phyloP scores from a whole-genome alignment of 2,329 filamentous ascomycete species.

The Epichloe hybrida region DNA sequence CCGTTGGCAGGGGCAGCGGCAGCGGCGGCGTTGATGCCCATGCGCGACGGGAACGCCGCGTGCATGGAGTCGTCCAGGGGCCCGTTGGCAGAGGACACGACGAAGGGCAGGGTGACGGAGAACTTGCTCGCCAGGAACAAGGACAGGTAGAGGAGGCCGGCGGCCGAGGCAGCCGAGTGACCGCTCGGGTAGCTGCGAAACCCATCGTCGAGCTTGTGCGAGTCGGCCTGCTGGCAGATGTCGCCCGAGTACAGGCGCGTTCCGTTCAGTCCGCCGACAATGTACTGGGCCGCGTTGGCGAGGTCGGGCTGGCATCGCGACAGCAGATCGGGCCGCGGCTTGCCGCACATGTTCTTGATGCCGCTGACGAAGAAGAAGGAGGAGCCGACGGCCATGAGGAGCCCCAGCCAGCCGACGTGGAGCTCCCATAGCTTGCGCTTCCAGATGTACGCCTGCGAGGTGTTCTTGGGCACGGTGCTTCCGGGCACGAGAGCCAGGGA shows the following conservation, averaged over 20 bases:
- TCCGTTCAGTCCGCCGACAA: constrained; percentile 49
- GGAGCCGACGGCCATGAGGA: constrained; percentile 56
- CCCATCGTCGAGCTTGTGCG: constrained; percentile 54
- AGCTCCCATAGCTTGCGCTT: constrained; percentile 82
- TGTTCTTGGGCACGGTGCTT: constrained; percentile 47
- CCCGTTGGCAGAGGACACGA: constrained; percentile 33
- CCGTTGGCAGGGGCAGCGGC: too few species aligned
- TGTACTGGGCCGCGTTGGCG: constrained; percentile 41
- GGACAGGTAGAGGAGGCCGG: constrained; percentile 71
- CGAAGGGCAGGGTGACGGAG: constrained; percentile 58
- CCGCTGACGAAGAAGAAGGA: constrained; percentile 73
- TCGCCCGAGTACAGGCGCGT: constrained; percentile 59
- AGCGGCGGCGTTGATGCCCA: constrained; percentile 15
- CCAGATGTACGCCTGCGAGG: constrained; percentile 55
- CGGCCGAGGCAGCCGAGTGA: constrained; percentile 54
- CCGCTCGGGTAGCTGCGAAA: constrained; percentile 61
- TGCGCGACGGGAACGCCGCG: constrained; percentile 65
- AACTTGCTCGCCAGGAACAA: constrained; percentile 81
- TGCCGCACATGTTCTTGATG: constrained; percentile 64
- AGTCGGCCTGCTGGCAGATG: constrained; percentile 60
- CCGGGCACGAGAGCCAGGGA: constrained; percentile 61
- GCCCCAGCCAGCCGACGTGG: constrained; percentile 72
- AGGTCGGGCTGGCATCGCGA: constrained; percentile 67
- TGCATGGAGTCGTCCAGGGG: constrained; percentile 32
- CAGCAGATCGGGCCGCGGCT: constrained; percentile 70